Conservation (phyloP, 2,329 filamentous ascomycete species). For the Periconia macrospinosa region DNA sequence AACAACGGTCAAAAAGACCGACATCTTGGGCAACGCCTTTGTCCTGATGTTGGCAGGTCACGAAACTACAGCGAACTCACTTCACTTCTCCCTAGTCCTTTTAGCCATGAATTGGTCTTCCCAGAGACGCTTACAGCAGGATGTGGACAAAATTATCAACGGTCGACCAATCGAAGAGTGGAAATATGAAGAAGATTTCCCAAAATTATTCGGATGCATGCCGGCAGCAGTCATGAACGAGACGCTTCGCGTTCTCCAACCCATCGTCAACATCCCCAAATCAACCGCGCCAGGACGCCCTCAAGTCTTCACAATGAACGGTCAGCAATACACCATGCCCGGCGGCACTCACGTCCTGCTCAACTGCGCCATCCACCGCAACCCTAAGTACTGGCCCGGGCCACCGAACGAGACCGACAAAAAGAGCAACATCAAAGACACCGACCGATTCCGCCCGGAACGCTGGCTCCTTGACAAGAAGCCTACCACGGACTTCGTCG, state of each 20-base stretch:
- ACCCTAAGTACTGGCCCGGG: conserved; percentile 72
- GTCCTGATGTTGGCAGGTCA: conserved; percentile 71
- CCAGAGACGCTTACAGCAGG: conserved; percentile 68
- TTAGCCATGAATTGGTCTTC: conserved; percentile 66
- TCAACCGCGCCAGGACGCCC: conserved; percentile 47
- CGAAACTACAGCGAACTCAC: conserved; percentile 75
- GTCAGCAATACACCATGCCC: conserved; percentile 62
- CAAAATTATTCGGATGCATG: conserved; percentile 68
- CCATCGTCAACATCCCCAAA: conserved; percentile 74
- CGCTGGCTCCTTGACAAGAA: conserved; percentile 62
- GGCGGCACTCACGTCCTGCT: conserved; percentile 60
- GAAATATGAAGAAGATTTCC: conserved; percentile 71
- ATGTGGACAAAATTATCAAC: conserved; percentile 68
- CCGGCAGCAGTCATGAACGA: conserved; percentile 78
- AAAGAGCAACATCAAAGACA: conserved; percentile 49
- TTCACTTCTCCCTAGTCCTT: conserved; percentile 71
- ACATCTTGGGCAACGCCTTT: conserved; percentile 73
- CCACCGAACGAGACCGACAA: conserved; percentile 26
- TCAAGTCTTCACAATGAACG: conserved; percentile 63
- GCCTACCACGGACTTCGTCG: conserved; percentile 28
- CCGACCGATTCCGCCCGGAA: conserved; percentile 71
- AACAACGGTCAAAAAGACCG: conserved; percentile 42
- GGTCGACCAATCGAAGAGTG: conserved; percentile 62
- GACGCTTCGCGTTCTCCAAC: conserved; percentile 71
- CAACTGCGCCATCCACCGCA: conserved; percentile 60